phyloP scores from a whole-genome alignment of 179 eudicot species.

The Beta lomatogona region DNA sequence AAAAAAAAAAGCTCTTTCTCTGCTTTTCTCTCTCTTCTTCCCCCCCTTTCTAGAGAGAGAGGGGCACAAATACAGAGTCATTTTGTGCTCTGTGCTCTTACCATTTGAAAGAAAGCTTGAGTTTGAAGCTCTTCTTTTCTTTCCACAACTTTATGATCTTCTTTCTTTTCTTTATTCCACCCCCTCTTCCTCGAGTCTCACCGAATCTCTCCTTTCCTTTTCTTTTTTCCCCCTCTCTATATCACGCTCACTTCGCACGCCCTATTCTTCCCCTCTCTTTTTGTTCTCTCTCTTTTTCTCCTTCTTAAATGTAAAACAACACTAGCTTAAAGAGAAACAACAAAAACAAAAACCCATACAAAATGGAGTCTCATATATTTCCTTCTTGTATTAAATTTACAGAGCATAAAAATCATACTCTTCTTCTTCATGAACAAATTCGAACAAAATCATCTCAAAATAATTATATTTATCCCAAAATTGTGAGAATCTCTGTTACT shows the following conservation, averaged over 20 bases:
- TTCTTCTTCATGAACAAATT: conserved; percentile 22
- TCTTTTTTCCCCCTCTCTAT: background rate
- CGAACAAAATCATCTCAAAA: background rate
- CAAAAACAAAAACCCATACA: background rate
- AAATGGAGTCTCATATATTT: conserved; percentile 23
- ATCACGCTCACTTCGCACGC: conserved; percentile 28
- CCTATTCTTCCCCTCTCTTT: conserved; percentile 15
- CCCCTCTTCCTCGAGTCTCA: conserved; percentile 31
- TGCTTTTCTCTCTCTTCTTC: background rate
- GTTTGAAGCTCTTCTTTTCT: conserved; percentile 33
- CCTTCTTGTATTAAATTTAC: conserved; percentile 43
- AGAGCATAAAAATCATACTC: conserved; percentile 48
- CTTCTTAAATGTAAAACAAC: conserved; percentile 23
- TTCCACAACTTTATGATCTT: conserved; percentile 15
- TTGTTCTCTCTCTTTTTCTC: conserved; percentile 14
- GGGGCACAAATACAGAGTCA: background rate
- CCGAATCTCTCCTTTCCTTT: conserved; percentile 29
- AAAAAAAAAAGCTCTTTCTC: conserved; percentile 18
- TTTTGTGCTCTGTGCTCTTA: conserved; percentile 18
- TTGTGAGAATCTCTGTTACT: conserved; percentile 64
- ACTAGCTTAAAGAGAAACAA: no score
- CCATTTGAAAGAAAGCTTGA: conserved; percentile 25
- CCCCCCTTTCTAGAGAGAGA: background rate
- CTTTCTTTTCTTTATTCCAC: conserved; percentile 12
- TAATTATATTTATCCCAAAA: conserved; percentile 26